Conservation (phyloP, 768 basidiomycete genomes). For the Suillus fuscotomentosus region DNA sequence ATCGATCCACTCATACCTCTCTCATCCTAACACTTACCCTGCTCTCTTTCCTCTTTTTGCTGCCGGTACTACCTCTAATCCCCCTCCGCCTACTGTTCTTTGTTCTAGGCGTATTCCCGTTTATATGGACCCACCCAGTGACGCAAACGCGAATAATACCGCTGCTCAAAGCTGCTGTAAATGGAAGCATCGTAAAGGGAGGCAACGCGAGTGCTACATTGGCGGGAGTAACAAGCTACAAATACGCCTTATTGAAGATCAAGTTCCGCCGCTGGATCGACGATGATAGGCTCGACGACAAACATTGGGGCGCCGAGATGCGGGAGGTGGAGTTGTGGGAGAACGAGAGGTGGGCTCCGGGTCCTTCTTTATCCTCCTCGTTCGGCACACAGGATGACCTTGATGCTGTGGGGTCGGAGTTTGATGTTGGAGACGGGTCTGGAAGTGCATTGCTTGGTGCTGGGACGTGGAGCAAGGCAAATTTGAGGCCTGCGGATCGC, state of each 20-base stretch:
- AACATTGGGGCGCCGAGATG: slow-evolving; percentile 63
- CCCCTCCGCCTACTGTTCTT: background rate
- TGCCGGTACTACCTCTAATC: background rate
- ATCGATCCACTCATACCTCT: background rate
- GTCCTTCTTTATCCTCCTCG: background rate
- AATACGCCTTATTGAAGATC: slow-evolving; percentile 13
- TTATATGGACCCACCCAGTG: slow-evolving; percentile 53
- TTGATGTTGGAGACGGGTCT: background rate
- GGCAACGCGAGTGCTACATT: background rate
- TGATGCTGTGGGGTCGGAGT: slow-evolving; percentile 6
- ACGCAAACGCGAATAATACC: slow-evolving; percentile 29
- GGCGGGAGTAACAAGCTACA: background rate
- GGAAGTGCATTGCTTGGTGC: background rate
- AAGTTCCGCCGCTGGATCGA: slow-evolving; percentile 44
- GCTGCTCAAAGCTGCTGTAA: slow-evolving; percentile 18
- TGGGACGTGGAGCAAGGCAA: slow-evolving; percentile 36
- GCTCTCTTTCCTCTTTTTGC: background rate
- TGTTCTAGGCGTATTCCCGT: slow-evolving; percentile 6
- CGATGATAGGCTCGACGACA: slow-evolving; percentile 63
- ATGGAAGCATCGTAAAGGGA: background rate
- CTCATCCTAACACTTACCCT: background rate
- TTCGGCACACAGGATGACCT: background rate
- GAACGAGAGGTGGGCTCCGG: slow-evolving; percentile 63
- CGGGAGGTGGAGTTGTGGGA: slow-evolving; percentile 76
- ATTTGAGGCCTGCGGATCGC: slow-evolving; percentile 45